phyloP scores from a whole-genome alignment of 202 grass and related monocot species.

The Zizania palustris region DNA sequence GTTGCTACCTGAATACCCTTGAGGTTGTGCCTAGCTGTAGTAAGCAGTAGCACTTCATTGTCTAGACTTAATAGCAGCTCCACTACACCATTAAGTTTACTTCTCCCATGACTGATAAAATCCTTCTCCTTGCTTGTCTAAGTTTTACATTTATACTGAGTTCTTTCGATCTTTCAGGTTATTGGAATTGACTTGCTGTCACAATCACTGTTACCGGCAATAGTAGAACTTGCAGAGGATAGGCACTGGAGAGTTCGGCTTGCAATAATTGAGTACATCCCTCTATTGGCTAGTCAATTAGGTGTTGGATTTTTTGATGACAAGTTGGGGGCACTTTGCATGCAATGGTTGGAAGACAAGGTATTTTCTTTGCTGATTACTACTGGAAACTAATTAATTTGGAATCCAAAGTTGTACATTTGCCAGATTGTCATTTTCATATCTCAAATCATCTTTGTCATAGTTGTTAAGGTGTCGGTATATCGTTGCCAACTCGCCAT shows the following conservation, averaged over 20 bases:
- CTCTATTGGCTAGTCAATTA: slow-evolving; percentile 88
- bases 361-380: slow-evolving; percentile 38
- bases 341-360: slow-evolving; percentile 99
- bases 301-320: slow-evolving; percentile 94
- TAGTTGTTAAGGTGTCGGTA: no score
- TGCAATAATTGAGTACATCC: slow-evolving; percentile 98
- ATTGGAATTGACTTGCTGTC: slow-evolving; percentile 96
- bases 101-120: background rate
- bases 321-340: slow-evolving; percentile 91
- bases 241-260: slow-evolving; percentile 93
- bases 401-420: background rate
- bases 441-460: background rate
- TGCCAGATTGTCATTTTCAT: background rate
- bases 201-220: slow-evolving; percentile 88
- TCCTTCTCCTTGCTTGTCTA: background rate
- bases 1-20: background rate
- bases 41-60: background rate
- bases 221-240: slow-evolving; percentile 95
- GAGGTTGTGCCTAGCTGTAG: background rate
- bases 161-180: slow-evolving; percentile 59
- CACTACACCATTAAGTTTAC: background rate
- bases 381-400: background rate
- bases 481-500: no score
- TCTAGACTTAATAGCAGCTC: background rate
- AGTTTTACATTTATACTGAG: background rate